Conservation (phyloP, 257 asterid genomes). For the Ocimum tenuiflorum region DNA sequence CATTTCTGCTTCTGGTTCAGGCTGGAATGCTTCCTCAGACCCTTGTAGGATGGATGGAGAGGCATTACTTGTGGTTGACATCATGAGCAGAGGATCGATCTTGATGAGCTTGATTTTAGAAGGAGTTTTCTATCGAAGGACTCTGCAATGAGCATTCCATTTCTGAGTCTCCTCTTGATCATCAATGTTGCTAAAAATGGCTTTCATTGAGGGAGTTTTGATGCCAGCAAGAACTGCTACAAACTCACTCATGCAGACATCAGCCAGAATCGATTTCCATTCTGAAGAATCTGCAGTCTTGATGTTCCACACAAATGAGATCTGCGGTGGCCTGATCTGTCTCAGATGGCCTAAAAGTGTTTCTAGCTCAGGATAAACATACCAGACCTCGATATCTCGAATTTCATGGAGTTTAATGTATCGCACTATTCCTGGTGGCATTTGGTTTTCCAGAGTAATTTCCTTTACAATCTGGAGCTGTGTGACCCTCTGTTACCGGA, state of each 20-base stretch:
- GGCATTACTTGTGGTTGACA: slow-evolving; percentile 38
- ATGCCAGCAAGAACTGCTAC: slow-evolving; percentile 37
- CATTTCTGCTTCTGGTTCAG: slow-evolving; percentile 14
- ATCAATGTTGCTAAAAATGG: slow-evolving; percentile 30
- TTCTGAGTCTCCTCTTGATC: slow-evolving; percentile 20
- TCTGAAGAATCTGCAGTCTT: slow-evolving; percentile 36
- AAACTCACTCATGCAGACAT: slow-evolving; percentile 31
- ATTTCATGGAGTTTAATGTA: slow-evolving; percentile 28
- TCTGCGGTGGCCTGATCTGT: slow-evolving; percentile 42
- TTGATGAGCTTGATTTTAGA: slow-evolving; percentile 29
- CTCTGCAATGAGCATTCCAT: slow-evolving; percentile 31
- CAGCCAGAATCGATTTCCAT: slow-evolving; percentile 32
- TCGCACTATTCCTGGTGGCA: slow-evolving; percentile 40
- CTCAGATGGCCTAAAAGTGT: slow-evolving; percentile 22
- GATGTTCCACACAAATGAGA: slow-evolving; percentile 37
- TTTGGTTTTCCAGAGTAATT: slow-evolving; percentile 29
- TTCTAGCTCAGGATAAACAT: slow-evolving; percentile 37
- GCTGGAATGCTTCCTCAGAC: slow-evolving; percentile 48
- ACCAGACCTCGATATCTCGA: slow-evolving; percentile 34
- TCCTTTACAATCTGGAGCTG: slow-evolving; percentile 31
- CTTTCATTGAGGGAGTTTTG: slow-evolving; percentile 32
- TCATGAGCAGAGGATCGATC: slow-evolving; percentile 28
- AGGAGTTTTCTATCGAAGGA: slow-evolving; percentile 34
- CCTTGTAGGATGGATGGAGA: slow-evolving; percentile 39
- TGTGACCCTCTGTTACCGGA: slow-evolving; percentile 48